Evolutionary conservation across 495 filamentous ascomycete species (phyloP).

Genomic region (Amphirosellinia nigrospora): DNA sequence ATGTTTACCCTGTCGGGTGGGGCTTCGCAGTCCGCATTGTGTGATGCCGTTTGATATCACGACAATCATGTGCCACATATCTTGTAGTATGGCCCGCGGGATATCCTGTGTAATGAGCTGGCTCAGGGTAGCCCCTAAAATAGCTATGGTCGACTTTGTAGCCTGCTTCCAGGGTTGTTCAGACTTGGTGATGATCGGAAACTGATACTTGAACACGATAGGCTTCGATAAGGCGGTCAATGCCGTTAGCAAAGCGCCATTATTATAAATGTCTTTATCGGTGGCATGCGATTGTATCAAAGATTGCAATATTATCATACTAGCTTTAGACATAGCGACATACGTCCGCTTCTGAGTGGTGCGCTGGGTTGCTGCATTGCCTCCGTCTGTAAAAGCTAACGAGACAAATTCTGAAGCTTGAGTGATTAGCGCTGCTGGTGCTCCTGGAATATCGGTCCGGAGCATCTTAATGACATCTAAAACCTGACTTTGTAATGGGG

Average conservation of each 20-base stretch:
- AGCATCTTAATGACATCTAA: conserved; percentile 75
- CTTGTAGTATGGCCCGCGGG: conserved; percentile 47
- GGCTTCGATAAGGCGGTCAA: conserved; percentile 70
- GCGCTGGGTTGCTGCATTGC: conserved; percentile 38
- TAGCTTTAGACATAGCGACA: conserved; percentile 81
- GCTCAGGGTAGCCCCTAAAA: conserved; percentile 71
- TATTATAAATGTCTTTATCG: conserved; percentile 68
- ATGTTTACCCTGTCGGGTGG: conserved; percentile 53
- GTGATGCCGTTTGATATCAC: conserved; percentile 65
- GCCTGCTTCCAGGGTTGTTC: conserved; percentile 79
- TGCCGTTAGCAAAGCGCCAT: conserved; percentile 63
- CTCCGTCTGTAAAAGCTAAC: conserved; percentile 63
- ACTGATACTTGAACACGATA: conserved; percentile 77
- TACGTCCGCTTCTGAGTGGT: conserved; percentile 67
- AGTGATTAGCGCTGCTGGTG: conserved; percentile 69
- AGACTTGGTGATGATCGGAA: conserved; percentile 60
- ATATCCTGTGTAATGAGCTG: conserved; percentile 64
- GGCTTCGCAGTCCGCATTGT: conserved; percentile 58
- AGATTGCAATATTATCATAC: conserved; percentile 70
- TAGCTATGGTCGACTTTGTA: conserved; percentile 68
- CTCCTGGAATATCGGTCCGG: conserved; percentile 68
- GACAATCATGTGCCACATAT: conserved; percentile 66
- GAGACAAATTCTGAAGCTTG: conserved; percentile 72
- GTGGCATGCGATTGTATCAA: conserved; percentile 68
- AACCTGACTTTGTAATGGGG: conserved; percentile 75